Base-by-base conservation (phyloP, 2,329 filamentous ascomycete species). In the Fusarium coicis region DNA sequence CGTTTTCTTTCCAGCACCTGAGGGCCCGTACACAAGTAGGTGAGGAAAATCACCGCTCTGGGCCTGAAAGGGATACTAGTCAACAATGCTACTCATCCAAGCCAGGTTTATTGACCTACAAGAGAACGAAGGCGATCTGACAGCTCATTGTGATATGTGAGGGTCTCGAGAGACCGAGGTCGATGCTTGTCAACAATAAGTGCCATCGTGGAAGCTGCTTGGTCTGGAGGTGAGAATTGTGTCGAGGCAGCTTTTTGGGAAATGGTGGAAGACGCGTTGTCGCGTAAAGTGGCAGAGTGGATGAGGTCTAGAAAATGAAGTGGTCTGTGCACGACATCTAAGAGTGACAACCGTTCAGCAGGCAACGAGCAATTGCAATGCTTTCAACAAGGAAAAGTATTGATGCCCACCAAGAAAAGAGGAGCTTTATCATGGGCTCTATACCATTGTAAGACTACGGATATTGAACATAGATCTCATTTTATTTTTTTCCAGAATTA, bases 41-140 rank as follows among this genome's bases (percentile, higher is more conserved):
- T 99, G 97, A 55, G 96, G 96, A 81, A 99, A 99, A 82, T 99
- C 97, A 77, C 96, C 95, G 84, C 93, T 97, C 89, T 97, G 94
- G 61, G 96, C 96, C 95, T 97, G 76, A 69, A 61, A 49, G n/a
- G 26, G 43, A 44, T 32, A 23, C 36, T 44, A 58, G 70, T 70
- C 39, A 74, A 67, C 50, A 53, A 52, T 52, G 23, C 11, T 40
- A 14, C 34, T 47, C 40, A 53, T 46, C 36, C 7, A 15, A 39
- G 30, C 7, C 30, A 44, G 44, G 21, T 10, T 43, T 87, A 76
- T 96, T 95, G 56, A 26, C 89, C 77, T 89, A 97, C 95, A 72
- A 99, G 87, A 36, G 96, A 94, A 76, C 92, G 91, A 52, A 99
- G 88, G 66, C 96, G 91, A 32, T 94, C 92, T 16, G 96, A 98